Base-by-base conservation (phyloP, 176 grass and related monocot genomes). In the Otatea glauca region DNA sequence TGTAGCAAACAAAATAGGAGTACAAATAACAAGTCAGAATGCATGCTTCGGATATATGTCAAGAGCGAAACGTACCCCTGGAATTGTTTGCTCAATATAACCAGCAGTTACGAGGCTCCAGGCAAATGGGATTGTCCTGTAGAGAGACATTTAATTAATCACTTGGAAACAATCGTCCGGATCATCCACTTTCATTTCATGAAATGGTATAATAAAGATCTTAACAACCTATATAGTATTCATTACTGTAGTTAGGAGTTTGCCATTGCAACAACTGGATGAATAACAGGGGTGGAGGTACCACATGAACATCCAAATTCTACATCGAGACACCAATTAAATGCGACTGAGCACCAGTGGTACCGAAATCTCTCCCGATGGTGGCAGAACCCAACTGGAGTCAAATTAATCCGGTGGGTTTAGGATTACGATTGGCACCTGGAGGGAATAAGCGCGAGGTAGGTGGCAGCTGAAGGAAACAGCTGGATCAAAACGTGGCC, bases 41-140 rank as follows among this genome's bases (percentile, higher is more conserved):
- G 32, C 74, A 60, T 49, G 39, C 7, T 55, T 21, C 32, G 43
- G 68, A 75, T 16, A 42, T 50, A 78, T 21, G 17, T 56, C 0
- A 43, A 47, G 0, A 48, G 43, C 3, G 84, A 51, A 84, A 82
- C 64, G 49, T 90, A 97, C 94, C 94, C 91, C 91, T 17, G 75
- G 70, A 92, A 93, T 79, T 56, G 91, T 88, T 88, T 94, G 91
- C 83, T 97, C 94, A 72, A 97, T 84, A 81, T 97, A 97, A 79
- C 91, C 91, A 79, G 94, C 65, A 81, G 89, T 97, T 44, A 94
- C 81, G 38, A 97, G 89, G 89, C 94, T 97, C 91, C 91, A 97
- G 80, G 91, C 89, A 53, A 97, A 97, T 78, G 94, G 94, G 78
- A 94, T 94, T 70, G 94, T 97, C 75, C 91, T 97, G 75, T 63